Conservation (phyloP, 352 stramenopile genomes). For the Globisporangium canariense region DNA sequence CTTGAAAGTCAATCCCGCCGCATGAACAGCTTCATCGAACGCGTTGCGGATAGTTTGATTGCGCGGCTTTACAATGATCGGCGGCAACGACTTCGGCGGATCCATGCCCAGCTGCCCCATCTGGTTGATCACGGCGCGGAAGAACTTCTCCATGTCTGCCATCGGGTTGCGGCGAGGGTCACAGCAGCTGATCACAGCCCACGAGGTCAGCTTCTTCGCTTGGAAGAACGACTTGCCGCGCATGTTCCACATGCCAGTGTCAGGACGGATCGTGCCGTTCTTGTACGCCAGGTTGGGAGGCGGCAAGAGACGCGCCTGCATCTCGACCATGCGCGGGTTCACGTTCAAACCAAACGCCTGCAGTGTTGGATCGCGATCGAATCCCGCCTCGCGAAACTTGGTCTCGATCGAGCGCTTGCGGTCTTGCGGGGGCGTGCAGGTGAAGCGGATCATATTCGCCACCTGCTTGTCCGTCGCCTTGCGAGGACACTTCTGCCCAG, state of each 20-base stretch:
- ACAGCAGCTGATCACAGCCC: constrained; percentile 51
- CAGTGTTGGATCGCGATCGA: constrained; percentile 46
- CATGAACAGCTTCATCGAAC: constrained; percentile 38
- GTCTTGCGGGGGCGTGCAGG: constrained; percentile 47
- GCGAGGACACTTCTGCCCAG: constrained; percentile 66
- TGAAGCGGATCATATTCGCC: constrained; percentile 79
- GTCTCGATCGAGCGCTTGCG: constrained; percentile 59
- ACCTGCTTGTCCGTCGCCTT: constrained; percentile 81
- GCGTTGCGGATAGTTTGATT: constrained; percentile 31
- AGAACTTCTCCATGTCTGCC: constrained; percentile 44
- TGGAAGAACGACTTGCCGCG: constrained; percentile 48
- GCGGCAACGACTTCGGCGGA: constrained; percentile 26
- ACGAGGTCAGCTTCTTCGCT: constrained; percentile 37
- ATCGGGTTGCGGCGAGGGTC: constrained; percentile 34
- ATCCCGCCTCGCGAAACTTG: constrained; percentile 56
- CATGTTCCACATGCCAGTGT: constrained; percentile 76
- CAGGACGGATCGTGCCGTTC: constrained; percentile 35
- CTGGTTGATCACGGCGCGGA: constrained; percentile 47
- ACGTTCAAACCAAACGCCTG: constrained; percentile 58
- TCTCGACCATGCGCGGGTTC: constrained; percentile 48
- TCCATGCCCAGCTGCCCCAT: constrained; percentile 62
- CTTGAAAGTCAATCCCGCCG: constrained; percentile 29
- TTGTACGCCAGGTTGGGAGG: constrained; percentile 55
- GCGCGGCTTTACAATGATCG: constrained; percentile 40
- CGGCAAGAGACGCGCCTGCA: constrained; percentile 40